phyloP scores from a whole-genome alignment of 2,329 filamentous ascomycete species.

The Aspergillus costaricaensis region DNA sequence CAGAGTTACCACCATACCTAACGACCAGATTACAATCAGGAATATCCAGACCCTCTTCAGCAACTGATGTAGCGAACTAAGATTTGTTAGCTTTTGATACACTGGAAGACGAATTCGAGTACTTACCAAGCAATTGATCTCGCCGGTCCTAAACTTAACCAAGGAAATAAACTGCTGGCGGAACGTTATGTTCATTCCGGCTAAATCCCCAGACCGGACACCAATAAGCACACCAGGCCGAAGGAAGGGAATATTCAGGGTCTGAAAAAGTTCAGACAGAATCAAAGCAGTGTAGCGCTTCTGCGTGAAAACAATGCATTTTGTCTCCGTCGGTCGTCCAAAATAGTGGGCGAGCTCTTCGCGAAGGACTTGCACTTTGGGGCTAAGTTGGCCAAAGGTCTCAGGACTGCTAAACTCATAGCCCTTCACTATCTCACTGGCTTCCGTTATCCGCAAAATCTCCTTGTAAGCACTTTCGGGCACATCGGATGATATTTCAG shows the following conservation, averaged over 20 bases:
- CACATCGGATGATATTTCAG: background rate
- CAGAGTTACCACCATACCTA: slow-evolving; percentile 32
- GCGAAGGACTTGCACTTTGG: slow-evolving; percentile 69
- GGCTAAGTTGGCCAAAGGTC: slow-evolving; percentile 58
- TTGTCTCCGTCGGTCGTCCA: slow-evolving; percentile 55
- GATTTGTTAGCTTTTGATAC: slow-evolving; percentile 10
- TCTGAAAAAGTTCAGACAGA: slow-evolving; percentile 67
- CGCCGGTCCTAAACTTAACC: slow-evolving; percentile 61
- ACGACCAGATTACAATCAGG: slow-evolving; percentile 67
- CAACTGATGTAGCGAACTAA: slow-evolving; percentile 65
- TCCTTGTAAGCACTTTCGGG: slow-evolving; percentile 54
- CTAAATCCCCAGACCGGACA: slow-evolving; percentile 51
- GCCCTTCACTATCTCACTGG: slow-evolving; percentile 57
- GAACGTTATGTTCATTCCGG: slow-evolving; percentile 66
- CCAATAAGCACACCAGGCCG: slow-evolving; percentile 67
- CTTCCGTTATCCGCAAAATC: slow-evolving; percentile 60
- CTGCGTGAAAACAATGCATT: slow-evolving; percentile 87
- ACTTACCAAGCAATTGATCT: slow-evolving; percentile 57
- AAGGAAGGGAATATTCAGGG: slow-evolving; percentile 61
- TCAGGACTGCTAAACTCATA: slow-evolving; percentile 50
- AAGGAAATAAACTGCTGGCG: slow-evolving; percentile 74
- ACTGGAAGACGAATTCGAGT: slow-evolving; percentile 5
- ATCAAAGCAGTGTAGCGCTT: slow-evolving; percentile 75
- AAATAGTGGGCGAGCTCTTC: slow-evolving; percentile 66
- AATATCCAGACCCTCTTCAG: slow-evolving; percentile 67